Evolutionary conservation across 805 yeast species (phyloP), one percentile per base, ranked within the genome.

Genomic region (Schizosaccharomyces pombe): DNA sequence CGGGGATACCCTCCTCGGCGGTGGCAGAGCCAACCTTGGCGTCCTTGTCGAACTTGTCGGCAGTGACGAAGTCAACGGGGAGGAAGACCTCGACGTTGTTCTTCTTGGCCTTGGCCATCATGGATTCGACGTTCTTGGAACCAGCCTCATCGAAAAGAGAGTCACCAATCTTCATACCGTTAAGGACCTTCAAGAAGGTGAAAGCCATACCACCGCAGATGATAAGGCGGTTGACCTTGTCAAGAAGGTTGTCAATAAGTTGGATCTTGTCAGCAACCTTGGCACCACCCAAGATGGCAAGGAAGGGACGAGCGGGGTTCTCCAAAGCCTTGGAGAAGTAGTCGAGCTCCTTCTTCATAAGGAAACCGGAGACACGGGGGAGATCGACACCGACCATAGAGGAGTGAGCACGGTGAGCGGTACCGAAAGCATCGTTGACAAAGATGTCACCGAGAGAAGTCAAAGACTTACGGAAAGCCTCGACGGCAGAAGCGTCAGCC

Each of bases 151-250:
- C 98, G 72, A 67, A 91, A 67, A 91, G 75, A 39, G 98, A 91
- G 70, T 80, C 74, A 71, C 98, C 98, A 63, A 91, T 91, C 34
- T 79, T 70, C 73, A 85, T 78, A 68, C 77, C 75, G 71, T 85
- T 83, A 60, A 85, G 67, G 55, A 89, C 82, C 78, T 91, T 91
- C 79, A 84, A 85, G 80, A 91, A 91, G 64, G 98, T 91, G 82
- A 89, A 91, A 58, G 98, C 91, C 98, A 91, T 91, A 75, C 98
- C 98, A 75, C 98, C 98, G 70, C 98, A 97, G 66, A 91, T 80
- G 73, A 91, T 85, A 69, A 91, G 76, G 60, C 80, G 72, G 73
- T 91, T 82, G 66, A 91, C 97, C 79, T 91, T 91, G 77, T 89
- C 91, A 66, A 89, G 78, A 54, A 70, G 62, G 65, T 87, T 91